Conservation (phyloP, 2,329 filamentous ascomycete species). For the Claviceps sp. region DNA sequence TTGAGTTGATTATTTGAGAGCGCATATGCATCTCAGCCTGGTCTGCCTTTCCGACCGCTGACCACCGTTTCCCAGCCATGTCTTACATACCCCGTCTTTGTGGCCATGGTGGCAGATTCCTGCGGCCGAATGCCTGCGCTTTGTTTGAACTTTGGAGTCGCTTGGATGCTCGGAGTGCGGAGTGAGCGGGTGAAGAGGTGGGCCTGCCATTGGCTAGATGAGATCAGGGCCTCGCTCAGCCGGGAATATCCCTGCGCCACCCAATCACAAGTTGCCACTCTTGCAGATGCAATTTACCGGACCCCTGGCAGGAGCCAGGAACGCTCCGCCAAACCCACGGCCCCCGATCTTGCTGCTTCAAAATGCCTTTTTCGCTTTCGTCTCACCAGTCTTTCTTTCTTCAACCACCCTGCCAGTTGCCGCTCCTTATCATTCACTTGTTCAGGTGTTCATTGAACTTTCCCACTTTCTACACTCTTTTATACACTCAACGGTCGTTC, state of each 20-base stretch:
- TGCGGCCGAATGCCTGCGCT: too few relatives aligned
- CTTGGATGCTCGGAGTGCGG: neutral
- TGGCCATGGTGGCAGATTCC: too few relatives aligned
- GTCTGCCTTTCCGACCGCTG: too few relatives aligned
- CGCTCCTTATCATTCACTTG: constrained; percentile 8
- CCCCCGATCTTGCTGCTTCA: neutral
- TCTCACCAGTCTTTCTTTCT: constrained; percentile 1
- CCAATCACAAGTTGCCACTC: constrained; percentile 5
- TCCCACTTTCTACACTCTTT: constrained; percentile 20
- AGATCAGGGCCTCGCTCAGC: neutral
- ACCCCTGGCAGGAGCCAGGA: constrained; percentile 3
- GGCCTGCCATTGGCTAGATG: neutral
- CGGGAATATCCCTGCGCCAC: neutral
- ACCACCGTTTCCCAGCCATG: too few relatives aligned
- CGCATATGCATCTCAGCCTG: too few relatives aligned
- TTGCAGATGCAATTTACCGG: constrained; percentile 8
- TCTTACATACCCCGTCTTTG: too few relatives aligned
- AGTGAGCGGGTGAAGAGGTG: neutral
- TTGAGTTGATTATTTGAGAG: too few relatives aligned
- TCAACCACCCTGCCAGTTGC: constrained; percentile 12
- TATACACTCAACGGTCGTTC: constrained; percentile 6
- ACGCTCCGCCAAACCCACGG: neutral
- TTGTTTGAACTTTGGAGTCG: too few relatives aligned
- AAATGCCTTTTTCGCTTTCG: constrained; percentile 9
- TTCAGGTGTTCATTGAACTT: constrained; percentile 9